A percentile compares a stretch with the other conserved stretches of the same genome.
Conservation (phyloP, 1,284 basidiomycete species). For the Sanghuangporus weigelae region DNA sequence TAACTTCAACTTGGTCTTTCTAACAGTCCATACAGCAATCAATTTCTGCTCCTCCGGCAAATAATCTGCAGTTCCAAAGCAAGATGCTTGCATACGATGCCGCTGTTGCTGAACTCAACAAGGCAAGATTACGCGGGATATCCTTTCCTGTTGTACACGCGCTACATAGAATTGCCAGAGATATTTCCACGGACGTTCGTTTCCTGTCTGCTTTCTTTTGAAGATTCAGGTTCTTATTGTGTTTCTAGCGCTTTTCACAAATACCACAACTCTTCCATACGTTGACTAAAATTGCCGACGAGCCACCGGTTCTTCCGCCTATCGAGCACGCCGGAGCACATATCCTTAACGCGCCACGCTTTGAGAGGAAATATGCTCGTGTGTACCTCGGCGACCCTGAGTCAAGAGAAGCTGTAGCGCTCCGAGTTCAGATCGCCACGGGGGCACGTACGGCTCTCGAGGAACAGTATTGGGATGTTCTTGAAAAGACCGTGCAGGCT, state of each 20-base stretch:
- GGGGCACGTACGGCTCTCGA: slow-evolving; percentile 76
- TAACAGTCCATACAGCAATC: slow-evolving; percentile 10
- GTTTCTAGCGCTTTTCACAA: slow-evolving; percentile 29
- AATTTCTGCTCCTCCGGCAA: slow-evolving; percentile 11
- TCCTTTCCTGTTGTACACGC: slow-evolving; percentile 74
- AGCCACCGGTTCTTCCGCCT: slow-evolving; percentile 64
- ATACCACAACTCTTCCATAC: slow-evolving; percentile 68
- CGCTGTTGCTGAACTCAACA: slow-evolving; percentile 70
- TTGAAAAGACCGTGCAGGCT: slow-evolving; percentile 83
- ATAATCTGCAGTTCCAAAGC: slow-evolving; percentile 76
- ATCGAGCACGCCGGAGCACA: slow-evolving; percentile 73
- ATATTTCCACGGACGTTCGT: slow-evolving; percentile 53
- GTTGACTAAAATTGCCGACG: slow-evolving; percentile 63
- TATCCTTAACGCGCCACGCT: slow-evolving; percentile 66
- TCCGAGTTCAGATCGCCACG: slow-evolving; percentile 66
- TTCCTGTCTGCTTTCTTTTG: slow-evolving; percentile 19
- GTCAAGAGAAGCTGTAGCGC: slow-evolving; percentile 53
- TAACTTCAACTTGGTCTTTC: background rate
- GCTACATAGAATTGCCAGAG: slow-evolving; percentile 57
- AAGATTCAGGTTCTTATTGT: slow-evolving; percentile 29
- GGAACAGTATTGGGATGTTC: slow-evolving; percentile 80
- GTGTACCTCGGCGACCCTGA: slow-evolving; percentile 68
- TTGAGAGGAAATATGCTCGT: slow-evolving; percentile 69
- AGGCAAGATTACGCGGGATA: slow-evolving; percentile 62
- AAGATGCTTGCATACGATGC: slow-evolving; percentile 96